These are phyloP conservation scores for Sporisorium scitamineum DNA, from an alignment of 1,284 basidiomycete genomes.

Conservation along the genomic window DNA sequence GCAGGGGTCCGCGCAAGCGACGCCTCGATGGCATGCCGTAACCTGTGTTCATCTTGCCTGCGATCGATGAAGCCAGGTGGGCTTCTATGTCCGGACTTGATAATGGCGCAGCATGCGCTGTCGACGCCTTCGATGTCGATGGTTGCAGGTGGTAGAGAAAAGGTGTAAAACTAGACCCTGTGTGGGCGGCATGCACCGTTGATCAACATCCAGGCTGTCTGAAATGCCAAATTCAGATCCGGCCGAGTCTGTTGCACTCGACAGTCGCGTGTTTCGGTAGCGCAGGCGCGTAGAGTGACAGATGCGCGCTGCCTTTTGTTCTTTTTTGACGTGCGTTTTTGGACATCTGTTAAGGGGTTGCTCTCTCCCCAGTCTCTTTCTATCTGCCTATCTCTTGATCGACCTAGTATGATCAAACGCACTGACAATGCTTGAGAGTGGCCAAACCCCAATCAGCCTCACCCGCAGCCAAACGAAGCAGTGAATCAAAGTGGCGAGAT, in stretches of 20 bases:
- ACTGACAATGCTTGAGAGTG: too few relatives aligned
- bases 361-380: neutral
- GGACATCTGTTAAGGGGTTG: neutral
- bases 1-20: conserved; percentile 33
- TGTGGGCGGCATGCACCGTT: neutral
- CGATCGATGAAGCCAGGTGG: neutral
- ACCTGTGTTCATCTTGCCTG: conserved; percentile 33
- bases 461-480: neutral
- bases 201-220: neutral
- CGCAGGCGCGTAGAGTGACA: conserved; percentile 2
- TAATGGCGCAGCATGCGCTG: too few relatives aligned
- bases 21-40: conserved; percentile 45
- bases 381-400: neutral
- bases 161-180: neutral
- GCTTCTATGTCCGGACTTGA: too few relatives aligned
- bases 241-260: neutral
- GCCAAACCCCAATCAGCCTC: neutral
- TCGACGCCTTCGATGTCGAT: neutral
- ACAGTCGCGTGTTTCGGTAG: neutral
- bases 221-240: neutral
- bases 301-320: neutral
- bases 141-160: neutral
- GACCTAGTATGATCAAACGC: too few relatives aligned
- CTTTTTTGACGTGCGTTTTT: neutral
- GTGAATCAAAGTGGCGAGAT: neutral